Conservation (phyloP, 805 yeast species). For the Saccharomyces cerevisiae region DNA sequence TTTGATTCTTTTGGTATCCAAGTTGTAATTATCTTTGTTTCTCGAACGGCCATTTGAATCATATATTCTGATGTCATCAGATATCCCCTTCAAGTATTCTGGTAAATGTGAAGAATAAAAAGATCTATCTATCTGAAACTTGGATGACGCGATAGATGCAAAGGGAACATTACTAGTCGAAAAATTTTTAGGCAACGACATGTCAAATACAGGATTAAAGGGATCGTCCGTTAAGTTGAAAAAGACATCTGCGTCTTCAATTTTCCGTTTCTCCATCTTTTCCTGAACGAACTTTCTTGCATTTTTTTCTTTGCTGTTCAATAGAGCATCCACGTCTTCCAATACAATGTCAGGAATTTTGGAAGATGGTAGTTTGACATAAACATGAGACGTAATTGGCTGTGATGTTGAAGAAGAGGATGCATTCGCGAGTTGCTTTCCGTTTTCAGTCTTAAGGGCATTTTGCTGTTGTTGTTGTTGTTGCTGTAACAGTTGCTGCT, state of each 20-base stretch:
- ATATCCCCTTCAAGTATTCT: conserved; percentile 24
- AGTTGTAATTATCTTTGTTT: conserved; percentile 11
- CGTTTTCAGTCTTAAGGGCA: conserved; percentile 6
- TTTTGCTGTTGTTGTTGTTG: conserved; percentile 13
- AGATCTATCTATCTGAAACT: conserved; percentile 55
- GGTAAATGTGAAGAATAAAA: conserved; percentile 36
- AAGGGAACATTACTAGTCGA: conserved; percentile 66
- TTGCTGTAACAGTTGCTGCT: conserved; percentile 5
- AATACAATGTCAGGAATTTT: conserved; percentile 89
- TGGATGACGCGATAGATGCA: conserved; percentile 65
- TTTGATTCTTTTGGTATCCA: conserved; percentile 13
- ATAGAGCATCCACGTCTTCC: conserved; percentile 68
- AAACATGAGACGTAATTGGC: conserved; percentile 46
- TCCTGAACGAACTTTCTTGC: conserved; percentile 80
- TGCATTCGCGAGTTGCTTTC: neutral
- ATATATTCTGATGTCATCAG: conserved; percentile 17
- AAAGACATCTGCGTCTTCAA: conserved; percentile 63
- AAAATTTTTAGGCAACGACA: conserved; percentile 45
- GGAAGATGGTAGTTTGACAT: conserved; percentile 80
- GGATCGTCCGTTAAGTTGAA: conserved; percentile 83
- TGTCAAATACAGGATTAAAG: conserved; percentile 68
- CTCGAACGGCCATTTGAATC: conserved; percentile 29
- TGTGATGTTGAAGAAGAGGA: neutral
- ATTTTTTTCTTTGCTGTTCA: conserved; percentile 66
- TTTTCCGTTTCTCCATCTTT: conserved; percentile 61